Evolutionary conservation across 1,139 yeast species (phyloP), one percentile per base, ranked within the genome.

Genomic region (Yamadazyma taylorii): DNA sequence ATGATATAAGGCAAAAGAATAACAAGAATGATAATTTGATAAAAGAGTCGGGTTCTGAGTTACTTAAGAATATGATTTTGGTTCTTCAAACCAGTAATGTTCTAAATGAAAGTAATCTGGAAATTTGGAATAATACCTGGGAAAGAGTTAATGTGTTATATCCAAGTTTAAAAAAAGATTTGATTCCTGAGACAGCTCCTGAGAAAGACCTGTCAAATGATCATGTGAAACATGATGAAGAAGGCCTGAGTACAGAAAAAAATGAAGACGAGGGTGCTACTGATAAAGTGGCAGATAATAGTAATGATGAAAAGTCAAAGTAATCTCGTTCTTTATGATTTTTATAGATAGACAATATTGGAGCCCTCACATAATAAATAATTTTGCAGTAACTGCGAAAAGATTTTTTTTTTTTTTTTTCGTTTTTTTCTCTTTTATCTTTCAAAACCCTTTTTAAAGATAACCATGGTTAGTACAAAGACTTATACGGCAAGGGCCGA

Each of bases 401-500:
- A n/a, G n/a, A 15, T 27, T 27, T 15, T 30, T 32, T 15, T 13
- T 33, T 33, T 29, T 33, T 34, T 12, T 27, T 24, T 31, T 27
- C 28, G 22, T 17, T 14, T 12, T 11, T 16, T 15, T 15, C 14
- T n/a, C n/a, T n/a, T n/a, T n/a, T n/a, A n/a, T n/a, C n/a, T n/a
- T n/a, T n/a, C n/a, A n/a, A n/a, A n/a, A n/a, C n/a, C n/a, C n/a
- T n/a, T n/a, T n/a, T n/a, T n/a, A n/a, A n/a, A 17, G 6, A 30
- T 15, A 5, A 24, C n/a, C 19, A 56, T 54, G 60, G 55, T 58
- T 10, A 58, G 50, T 31, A 38, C 53, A 5, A 43, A 56, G 32
- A 49, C 85, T 4, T 90, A 87, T 59, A 66, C 78, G 12, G 71
- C 73, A 39, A 79, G 98, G 60, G 95, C 96, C 1, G 68, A 62